Evolutionary conservation across 352 stramenopile genomes (phyloP).

Genomic region (Globisporangium splendens): DNA sequence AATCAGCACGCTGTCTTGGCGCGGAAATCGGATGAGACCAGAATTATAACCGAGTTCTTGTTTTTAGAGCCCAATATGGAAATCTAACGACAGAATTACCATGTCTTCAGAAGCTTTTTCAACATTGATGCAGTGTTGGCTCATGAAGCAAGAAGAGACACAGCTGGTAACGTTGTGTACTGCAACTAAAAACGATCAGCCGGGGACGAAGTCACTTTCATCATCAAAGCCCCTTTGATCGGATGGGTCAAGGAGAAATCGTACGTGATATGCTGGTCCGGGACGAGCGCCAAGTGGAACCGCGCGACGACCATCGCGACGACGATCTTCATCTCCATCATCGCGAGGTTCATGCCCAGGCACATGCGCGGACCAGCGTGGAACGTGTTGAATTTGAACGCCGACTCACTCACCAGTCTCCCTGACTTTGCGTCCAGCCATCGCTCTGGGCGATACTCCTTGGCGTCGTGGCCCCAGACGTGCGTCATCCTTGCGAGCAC

Average conservation of each 20-base stretch:
- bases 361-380: conserved; percentile 42
- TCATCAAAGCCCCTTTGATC: conserved; percentile 10
- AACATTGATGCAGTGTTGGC: too few species aligned
- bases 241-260: conserved; percentile 19
- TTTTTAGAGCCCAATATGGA: too few species aligned
- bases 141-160: too few species aligned
- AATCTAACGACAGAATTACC: too few species aligned
- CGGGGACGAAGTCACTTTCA: background rate
- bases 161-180: too few species aligned
- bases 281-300: conserved; percentile 31
- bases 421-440: conserved; percentile 24
- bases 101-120: too few species aligned
- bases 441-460: conserved; percentile 36
- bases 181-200: too few species aligned
- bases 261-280: conserved; percentile 15
- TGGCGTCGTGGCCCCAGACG: conserved; percentile 35
- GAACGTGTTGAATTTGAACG: conserved; percentile 48
- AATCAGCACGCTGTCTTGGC: too few species aligned
- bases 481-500: conserved; percentile 27
- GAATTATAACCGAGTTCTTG: too few species aligned
- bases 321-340: conserved; percentile 61
- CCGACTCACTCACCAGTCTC: conserved; percentile 17
- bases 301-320: conserved; percentile 31
- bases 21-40: too few species aligned
- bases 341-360: conserved; percentile 44